Base-by-base conservation (phyloP, 2,329 filamentous ascomycete genomes). In the Ophiostoma triangulosporum region DNA sequence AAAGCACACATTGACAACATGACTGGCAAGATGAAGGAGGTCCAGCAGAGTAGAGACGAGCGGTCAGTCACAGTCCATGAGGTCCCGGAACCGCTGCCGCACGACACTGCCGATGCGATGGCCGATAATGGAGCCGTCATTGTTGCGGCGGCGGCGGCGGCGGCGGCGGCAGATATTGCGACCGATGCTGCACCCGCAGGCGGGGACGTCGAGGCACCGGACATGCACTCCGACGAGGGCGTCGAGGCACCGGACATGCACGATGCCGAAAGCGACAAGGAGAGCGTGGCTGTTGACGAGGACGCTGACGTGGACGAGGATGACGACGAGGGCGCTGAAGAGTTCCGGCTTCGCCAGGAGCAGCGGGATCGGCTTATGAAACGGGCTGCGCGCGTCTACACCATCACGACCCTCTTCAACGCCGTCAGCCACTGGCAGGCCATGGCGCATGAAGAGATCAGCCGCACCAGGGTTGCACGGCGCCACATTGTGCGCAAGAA, bases 361-460 rank as follows among this genome's bases (percentile, higher is more conserved):
- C 32, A 57, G 32, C 54, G 58, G 59, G 69, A 69, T 17, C 72
- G 73, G 49, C 67, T 82, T 15, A 79, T 83, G 63, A 70, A 68
- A 50, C 76, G 80, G 46, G 84, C 84, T 29, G 72, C 69, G 1
- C 75, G 77, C 59, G 82, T 83, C 46, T 77, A 84, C 56, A 75
- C 85, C 62, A 67, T 85, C 11, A 84, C 80, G 60, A 70, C 88
- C 6, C 65, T 84, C 54, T 77, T 74, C 3, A 83, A 80, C 63
- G 75, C 78, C 2, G 81, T 87, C 54, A 76, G 73, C 1, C 80
- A 84, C 58, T 94, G 88, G 88, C 76, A 77, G 11, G 75, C 77
- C 53, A 72, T 76, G 50, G 76, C 85, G 11, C 75, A 73, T 6
- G 80, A 86, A 14, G 79, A 87, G 61, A 71, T 81, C 15, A 75